Base-by-base conservation (phyloP, 2,329 filamentous ascomycete species). In the Metarhizium album region DNA sequence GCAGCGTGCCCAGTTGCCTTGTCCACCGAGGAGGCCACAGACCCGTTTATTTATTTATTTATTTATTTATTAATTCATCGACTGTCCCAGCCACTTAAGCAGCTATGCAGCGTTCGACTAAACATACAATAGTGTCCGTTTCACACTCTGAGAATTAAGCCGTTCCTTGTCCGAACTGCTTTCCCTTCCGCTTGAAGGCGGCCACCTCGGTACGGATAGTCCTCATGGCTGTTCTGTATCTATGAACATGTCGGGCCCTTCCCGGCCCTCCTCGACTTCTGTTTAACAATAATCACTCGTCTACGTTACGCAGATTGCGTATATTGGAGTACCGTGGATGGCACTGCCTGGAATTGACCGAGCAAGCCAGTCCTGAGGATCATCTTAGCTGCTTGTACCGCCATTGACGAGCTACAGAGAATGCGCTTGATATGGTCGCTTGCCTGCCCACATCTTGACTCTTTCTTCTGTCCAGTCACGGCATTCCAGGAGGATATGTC, bases 361-460 rank as follows among this genome's bases (percentile, higher is more conserved):
- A 27, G 24, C 24, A 27, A 8, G 8, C 52, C 53, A 42, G 50
- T 56, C 53, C 53, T 23, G 4, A 64, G 27, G n/a, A 64, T 62
- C 55, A 64, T 65, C 54, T 65, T 65, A 14, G 60, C 63, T 64
- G 61, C 57, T 60, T 63, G 56, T 58, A 62, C 60, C 57, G 60
- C 59, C 49, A 60, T 64, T 57, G 57, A 49, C 53, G 56, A 57
- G 58, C 57, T 62, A 55, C 56, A 62, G 61, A 67, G 65, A 59
- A 66, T 57, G 47, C 52, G 57, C 51, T 66, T 66, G 54, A 66
- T 59, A 52, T 64, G 37, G 14, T 40, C 3, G 3, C 9, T 40
- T 40, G 37, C 37, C 37, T 40, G 37, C 37, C 18, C 37, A 27
- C 24, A 27, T 27, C 24, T 8, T 27, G 4, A 4, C 4, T 27